phyloP scores from a whole-genome alignment of 768 basidiomycete genomes.

The Rubroboletus satanas region DNA sequence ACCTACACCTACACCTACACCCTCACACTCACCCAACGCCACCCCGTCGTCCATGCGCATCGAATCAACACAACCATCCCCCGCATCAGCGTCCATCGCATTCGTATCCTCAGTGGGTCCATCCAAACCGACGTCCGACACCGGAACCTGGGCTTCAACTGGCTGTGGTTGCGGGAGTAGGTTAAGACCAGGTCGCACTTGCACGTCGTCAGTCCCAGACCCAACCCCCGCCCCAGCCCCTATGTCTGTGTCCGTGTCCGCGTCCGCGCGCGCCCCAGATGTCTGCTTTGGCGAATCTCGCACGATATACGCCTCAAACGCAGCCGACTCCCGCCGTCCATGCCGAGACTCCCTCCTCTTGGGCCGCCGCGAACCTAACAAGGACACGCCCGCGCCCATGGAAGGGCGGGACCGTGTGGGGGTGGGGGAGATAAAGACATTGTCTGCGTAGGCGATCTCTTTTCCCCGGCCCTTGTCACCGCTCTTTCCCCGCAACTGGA shows the following conservation, averaged over 20 bases:
- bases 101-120: not conserved
- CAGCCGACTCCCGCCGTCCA: conserved; percentile 10
- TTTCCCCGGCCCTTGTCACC: conserved; percentile 1
- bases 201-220: not conserved
- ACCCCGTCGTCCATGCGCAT: not conserved
- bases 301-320: conserved; percentile 21
- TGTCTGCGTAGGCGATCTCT: not conserved
- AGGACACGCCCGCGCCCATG: not conserved
- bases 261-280: no score
- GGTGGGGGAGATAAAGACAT: not conserved
- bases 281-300: conserved; percentile 1
- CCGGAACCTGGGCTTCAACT: not conserved
- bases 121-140: not conserved
- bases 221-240: no score
- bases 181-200: not conserved
- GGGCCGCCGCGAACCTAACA: not conserved
- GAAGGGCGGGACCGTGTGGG: not conserved
- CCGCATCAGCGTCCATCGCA: not conserved
- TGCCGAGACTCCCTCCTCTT: not conserved
- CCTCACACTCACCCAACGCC: not conserved
- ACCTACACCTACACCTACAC: not conserved
- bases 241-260: not conserved
- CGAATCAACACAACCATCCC: not conserved
- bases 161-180: not conserved
- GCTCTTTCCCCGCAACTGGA: not conserved